Percentiles rank a stretch among this genome's conserved stretches.
Evolutionary conservation across 192 early-diverging fungal species (phyloP).

Genomic region (Backusella westeae): DNA sequence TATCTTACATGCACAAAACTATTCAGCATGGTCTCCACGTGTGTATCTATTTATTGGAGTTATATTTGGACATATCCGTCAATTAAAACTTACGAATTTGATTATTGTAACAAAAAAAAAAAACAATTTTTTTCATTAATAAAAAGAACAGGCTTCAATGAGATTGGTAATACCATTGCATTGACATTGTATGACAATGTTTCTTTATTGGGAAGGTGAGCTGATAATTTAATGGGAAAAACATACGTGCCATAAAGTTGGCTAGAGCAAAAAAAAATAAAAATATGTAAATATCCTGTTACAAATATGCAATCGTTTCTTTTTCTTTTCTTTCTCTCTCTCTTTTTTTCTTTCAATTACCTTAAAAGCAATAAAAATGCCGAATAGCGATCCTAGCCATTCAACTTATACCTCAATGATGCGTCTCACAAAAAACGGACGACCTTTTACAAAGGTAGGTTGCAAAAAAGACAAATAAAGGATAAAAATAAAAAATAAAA

Average conservation of each 20-base stretch:
- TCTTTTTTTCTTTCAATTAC: background rate
- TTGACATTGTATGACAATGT: background rate
- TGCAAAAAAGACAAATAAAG: background rate
- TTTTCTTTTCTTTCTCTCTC: background rate
- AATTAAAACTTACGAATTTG: background rate
- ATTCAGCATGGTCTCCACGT: background rate
- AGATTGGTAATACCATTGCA: background rate
- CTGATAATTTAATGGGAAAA: background rate
- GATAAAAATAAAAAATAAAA: background rate
- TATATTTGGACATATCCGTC: background rate
- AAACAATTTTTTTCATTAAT: background rate
- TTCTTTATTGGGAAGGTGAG: background rate
- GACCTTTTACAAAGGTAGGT: slow-evolving; percentile 17
- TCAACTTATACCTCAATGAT: slow-evolving; percentile 18
- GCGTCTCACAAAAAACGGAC: background rate
- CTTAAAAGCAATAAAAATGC: background rate
- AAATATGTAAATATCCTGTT: background rate
- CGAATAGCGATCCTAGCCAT: background rate
- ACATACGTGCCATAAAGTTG: background rate
- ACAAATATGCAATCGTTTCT: background rate
- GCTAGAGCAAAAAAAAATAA: background rate
- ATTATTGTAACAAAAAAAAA: background rate
- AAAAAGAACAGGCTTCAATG: background rate
- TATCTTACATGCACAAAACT: background rate
- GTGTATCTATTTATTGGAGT: background rate